Percentiles rank a stretch among this genome's conserved stretches.
Conservation (phyloP, 2,329 filamentous ascomycete genomes). For the Colletotrichum karsti region DNA sequence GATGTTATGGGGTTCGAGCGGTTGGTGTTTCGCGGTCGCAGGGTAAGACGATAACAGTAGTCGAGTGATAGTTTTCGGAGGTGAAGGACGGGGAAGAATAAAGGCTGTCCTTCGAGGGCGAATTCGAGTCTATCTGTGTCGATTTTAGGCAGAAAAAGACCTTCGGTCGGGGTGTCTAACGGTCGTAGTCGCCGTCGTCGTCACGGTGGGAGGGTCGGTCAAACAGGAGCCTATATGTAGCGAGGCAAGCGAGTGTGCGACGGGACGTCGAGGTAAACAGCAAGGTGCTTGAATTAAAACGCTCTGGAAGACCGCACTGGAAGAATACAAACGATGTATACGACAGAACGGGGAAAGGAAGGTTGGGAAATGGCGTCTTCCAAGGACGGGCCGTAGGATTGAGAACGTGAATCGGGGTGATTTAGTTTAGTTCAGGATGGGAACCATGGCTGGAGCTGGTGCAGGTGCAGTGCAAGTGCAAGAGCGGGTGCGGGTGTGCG, state of each 20-base stretch:
- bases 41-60: background rate
- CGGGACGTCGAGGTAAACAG: background rate
- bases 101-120: background rate
- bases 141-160: background rate
- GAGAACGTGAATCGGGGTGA: background rate
- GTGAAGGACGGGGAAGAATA: background rate
- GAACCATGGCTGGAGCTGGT: conserved; percentile 1
- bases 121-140: background rate
- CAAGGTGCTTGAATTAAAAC: background rate
- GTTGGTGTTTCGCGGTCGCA: conserved; percentile 9
- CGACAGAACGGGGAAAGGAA: conserved; percentile 5
- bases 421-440: background rate
- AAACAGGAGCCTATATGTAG: conserved; percentile 11
- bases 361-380: conserved; percentile 6
- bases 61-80: background rate
- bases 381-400: background rate
- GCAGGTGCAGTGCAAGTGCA: too few relatives aligned
- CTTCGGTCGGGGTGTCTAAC: background rate
- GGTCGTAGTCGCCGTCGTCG: background rate
- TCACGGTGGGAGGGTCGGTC: conserved; percentile 1
- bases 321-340: conserved; percentile 25
- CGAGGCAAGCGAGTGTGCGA: conserved; percentile 10
- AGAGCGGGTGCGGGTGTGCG: background rate
- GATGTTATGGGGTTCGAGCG: conserved; percentile 2
- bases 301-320: background rate